Evolutionary conservation across 2,329 filamentous ascomycete genomes (phyloP).

Genomic region (Drechmeria coniospora): DNA sequence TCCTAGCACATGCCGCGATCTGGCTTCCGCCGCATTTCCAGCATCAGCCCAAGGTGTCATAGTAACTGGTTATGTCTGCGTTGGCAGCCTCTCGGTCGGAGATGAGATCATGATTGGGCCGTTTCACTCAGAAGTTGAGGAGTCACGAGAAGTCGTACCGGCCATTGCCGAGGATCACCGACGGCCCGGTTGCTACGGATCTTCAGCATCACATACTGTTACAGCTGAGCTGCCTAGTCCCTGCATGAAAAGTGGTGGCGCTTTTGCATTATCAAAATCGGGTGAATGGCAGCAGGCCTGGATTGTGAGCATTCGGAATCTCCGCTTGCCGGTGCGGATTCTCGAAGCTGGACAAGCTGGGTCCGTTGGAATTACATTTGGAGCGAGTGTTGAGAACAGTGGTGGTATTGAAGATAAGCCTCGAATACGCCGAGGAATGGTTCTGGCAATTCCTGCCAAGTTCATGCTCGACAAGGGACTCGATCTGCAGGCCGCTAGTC

Average conservation of each 20-base stretch:
- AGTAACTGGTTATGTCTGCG: conserved; percentile 70
- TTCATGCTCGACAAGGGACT: conserved; percentile 40
- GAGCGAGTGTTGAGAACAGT: conserved; percentile 11
- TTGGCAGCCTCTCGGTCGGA: conserved; percentile 62
- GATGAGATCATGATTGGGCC: conserved; percentile 69
- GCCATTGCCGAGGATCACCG: conserved; percentile 25
- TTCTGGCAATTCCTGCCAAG: conserved; percentile 49
- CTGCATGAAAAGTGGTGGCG: conserved; percentile 34
- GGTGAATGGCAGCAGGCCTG: conserved; percentile 68
- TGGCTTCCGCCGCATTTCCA: conserved; percentile 6
- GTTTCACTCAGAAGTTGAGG: conserved; percentile 45
- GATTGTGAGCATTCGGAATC: conserved; percentile 74
- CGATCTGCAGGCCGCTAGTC: conserved; percentile 48
- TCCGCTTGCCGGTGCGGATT: conserved; percentile 66
- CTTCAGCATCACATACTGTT: conserved; percentile 37
- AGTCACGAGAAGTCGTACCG: conserved; percentile 11
- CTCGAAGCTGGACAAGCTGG: conserved; percentile 74
- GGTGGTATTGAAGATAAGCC: conserved; percentile 12
- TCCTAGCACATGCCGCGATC: conserved; percentile 37
- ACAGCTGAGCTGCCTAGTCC: conserved; percentile 37
- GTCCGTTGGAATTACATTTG: conserved; percentile 66
- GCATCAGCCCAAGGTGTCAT: conserved; percentile 46
- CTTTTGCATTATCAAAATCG: conserved; percentile 34
- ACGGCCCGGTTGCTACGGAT: conserved; percentile 28
- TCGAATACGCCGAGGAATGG: conserved; percentile 64